Base-by-base conservation (phyloP, 140 eudicot species). In the Artemisia princeps region DNA sequence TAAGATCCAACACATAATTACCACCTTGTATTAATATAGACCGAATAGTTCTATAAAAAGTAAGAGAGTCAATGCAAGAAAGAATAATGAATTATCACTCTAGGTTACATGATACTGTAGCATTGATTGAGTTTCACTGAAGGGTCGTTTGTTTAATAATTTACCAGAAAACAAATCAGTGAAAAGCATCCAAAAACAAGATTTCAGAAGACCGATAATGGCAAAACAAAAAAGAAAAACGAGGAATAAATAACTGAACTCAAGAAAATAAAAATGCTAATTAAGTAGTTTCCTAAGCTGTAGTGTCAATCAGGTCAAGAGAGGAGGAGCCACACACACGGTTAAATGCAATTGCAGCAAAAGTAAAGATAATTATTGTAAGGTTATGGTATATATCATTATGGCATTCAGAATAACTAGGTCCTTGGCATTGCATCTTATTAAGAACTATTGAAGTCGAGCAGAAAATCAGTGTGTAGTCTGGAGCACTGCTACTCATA, bases 1-100 rank as follows among this genome's bases (percentile, higher is more conserved):
- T 72, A 71, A 69, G 2, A 60, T 46, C 48, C 62, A 57, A 17
- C 49, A 51, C 17, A 51, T 60, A 13, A 64, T 48, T 54, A 73
- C 42, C 42, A 68, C 12, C 17, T 30, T 33, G 3, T 33, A 33
- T 67, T 52, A 28, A 4, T 15, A 52, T 1, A 10, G 54, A 30
- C 0, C 9, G 50, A 15, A 28, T 23, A n/a, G 44, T 65, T 65
- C 24, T 5, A 26, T 50, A 4, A 9, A 10, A 10, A 10, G 33
- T 0, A 30, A 9, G 30, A 11, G 28, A 2, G 26, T 2, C 13
- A 0, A 23, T 22, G 44, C 44, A 37, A 56, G 59, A 45, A 54
- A 67, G 62, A 52, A 50, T 20, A 33, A 28, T 7, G 10, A 37
- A 37, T 7, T 37, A 37, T 37, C 44, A 37, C 44, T 37, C 44